Percentiles rank a stretch among this genome's conserved stretches.
phyloP scores from a whole-genome alignment of 129 eudicot genomes.

The Gnaphalium uliginosum region DNA sequence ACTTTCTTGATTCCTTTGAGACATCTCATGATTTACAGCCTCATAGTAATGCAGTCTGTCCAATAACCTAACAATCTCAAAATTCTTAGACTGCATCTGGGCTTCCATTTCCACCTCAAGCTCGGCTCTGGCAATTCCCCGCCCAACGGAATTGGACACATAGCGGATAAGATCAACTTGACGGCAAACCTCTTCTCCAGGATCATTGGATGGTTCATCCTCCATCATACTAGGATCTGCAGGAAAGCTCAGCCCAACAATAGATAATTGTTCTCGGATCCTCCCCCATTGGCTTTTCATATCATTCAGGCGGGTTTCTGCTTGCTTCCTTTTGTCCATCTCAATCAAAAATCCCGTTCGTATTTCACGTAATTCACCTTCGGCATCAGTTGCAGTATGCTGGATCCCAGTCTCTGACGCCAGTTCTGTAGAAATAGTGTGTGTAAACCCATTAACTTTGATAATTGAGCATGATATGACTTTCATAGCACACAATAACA shows the following conservation, averaged over 20 bases:
- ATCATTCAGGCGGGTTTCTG: constrained; percentile 56
- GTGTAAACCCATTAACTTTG: constrained; percentile 10
- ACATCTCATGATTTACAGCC: constrained; percentile 94
- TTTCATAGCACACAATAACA: constrained; percentile 6
- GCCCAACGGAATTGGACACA: constrained; percentile 78
- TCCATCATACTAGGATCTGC: constrained; percentile 48
- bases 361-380: constrained; percentile 69
- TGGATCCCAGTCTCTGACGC: constrained; percentile 69
- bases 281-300: constrained; percentile 69
- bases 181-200: constrained; percentile 61
- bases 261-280: constrained; percentile 57
- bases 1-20: constrained; percentile 95
- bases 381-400: constrained; percentile 47
- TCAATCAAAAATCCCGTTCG: constrained; percentile 60
- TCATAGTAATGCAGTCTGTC: constrained; percentile 86
- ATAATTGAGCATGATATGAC: no score
- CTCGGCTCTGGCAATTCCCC: constrained; percentile 83
- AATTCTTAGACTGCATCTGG: constrained; percentile 71
- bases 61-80: constrained; percentile 81
- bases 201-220: constrained; percentile 55
- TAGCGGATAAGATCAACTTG: constrained; percentile 68
- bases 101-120: constrained; percentile 79
- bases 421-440: constrained; percentile 51
- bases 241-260: constrained; percentile 72
- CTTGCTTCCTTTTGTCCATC: constrained; percentile 84